Evolutionary conservation across 2,329 filamentous ascomycete genomes (phyloP).

Genomic region (Calonectria pauciramosa): DNA sequence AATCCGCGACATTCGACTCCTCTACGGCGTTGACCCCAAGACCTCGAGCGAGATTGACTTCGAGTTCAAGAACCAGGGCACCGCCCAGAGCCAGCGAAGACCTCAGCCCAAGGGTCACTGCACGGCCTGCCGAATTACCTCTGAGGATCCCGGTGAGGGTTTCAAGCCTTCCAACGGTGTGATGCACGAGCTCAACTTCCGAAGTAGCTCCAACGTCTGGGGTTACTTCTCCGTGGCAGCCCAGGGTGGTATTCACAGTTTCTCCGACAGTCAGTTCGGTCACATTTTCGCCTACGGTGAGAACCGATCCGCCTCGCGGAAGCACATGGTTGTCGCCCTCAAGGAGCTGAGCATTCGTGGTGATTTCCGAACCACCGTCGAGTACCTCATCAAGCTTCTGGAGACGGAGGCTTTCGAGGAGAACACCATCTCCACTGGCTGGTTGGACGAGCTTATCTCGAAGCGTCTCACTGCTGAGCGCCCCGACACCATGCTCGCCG

Average conservation of each 20-base stretch:
- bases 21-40: conserved; percentile 96
- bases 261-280: conserved; percentile 98
- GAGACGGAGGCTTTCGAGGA: conserved; percentile 99
- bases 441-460: conserved; percentile 98
- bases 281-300: conserved; percentile 99
- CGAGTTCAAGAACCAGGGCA: conserved; percentile 90
- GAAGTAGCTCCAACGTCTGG: conserved; percentile 98
- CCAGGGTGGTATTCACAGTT: conserved; percentile 97
- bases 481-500: conserved; percentile 92
- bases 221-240: conserved; percentile 99
- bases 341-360: conserved; percentile 99
- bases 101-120: conserved; percentile 96
- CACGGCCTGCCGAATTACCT: conserved; percentile 98
- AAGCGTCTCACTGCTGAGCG: conserved; percentile 97
- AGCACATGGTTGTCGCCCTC: conserved; percentile 98
- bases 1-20: conserved; percentile 93
- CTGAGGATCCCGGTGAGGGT: conserved; percentile 97
- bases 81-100: conserved; percentile 86
- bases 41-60: conserved; percentile 92
- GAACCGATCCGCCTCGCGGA: conserved; percentile 94
- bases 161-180: conserved; percentile 99
- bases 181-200: conserved; percentile 99
- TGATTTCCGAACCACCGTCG: conserved; percentile 98
- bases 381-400: conserved; percentile 98
- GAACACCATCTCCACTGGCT: conserved; percentile 98